These are phyloP conservation scores for Vanrija pseudolonga DNA, from an alignment of 1,284 basidiomycete genomes.

Conservation along the genomic window DNA sequence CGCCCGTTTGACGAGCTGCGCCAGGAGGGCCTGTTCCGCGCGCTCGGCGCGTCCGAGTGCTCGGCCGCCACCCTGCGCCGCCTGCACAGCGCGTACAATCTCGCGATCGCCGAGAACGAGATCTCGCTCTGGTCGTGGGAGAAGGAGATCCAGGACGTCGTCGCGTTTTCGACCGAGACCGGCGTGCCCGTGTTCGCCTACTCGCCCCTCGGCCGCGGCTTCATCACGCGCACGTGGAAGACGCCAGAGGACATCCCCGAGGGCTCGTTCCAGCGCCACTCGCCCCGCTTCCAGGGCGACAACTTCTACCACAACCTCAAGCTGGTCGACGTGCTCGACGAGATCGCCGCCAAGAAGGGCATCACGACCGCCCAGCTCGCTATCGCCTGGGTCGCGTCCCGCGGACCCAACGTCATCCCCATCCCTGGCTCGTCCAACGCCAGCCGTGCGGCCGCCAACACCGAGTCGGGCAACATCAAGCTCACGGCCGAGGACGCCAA, in stretches of 20 bases:
- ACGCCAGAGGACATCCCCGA: slow-evolving; percentile 55
- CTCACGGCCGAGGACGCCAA: slow-evolving; percentile 47
- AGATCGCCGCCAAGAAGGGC: slow-evolving; percentile 55
- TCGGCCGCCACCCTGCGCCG: slow-evolving; percentile 7
- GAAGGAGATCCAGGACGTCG: slow-evolving; percentile 49
- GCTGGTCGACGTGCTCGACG: slow-evolving; percentile 54
- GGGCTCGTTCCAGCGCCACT: slow-evolving; percentile 30
- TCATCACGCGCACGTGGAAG: slow-evolving; percentile 57
- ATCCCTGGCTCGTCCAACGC: slow-evolving; percentile 57
- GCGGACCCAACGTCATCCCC: slow-evolving; percentile 51
- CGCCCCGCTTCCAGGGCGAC: slow-evolving; percentile 48
- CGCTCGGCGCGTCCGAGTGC: slow-evolving; percentile 34
- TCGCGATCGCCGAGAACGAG: slow-evolving; percentile 58
- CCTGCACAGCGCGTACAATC: slow-evolving; percentile 7
- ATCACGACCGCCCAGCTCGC: slow-evolving; percentile 59
- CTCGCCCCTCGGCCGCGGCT: slow-evolving; percentile 60
- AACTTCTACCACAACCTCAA: slow-evolving; percentile 58
- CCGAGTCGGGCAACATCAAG: slow-evolving; percentile 50
- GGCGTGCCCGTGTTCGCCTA: slow-evolving; percentile 58
- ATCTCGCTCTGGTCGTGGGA: slow-evolving; percentile 56
- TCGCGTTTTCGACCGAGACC: slow-evolving; percentile 51
- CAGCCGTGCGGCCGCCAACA: slow-evolving; percentile 54
- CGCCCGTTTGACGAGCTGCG: slow-evolving; percentile 17
- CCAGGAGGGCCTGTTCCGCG: slow-evolving; percentile 33
- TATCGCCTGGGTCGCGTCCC: slow-evolving; percentile 59